phyloP scores from a whole-genome alignment of 768 basidiomycete genomes.

The Suillus tomentosus region DNA sequence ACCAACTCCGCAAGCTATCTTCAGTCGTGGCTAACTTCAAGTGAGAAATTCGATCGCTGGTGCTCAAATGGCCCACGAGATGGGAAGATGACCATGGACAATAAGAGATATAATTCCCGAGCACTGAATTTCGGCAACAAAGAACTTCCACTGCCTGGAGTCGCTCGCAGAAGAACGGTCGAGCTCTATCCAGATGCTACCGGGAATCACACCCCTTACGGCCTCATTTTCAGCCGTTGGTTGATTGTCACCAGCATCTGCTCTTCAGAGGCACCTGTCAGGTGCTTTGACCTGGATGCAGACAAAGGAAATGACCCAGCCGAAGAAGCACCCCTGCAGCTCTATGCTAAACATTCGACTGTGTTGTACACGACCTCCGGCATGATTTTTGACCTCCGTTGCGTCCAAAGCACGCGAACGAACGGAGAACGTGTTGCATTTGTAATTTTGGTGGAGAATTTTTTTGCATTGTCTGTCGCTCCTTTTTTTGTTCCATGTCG shows the following conservation, averaged over 20 bases:
- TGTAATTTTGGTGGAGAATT: constrained; percentile 10
- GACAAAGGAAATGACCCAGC: constrained; percentile 3
- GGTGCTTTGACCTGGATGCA: constrained; percentile 9
- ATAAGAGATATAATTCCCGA: constrained; percentile 2
- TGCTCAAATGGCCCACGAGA: constrained; percentile 9
- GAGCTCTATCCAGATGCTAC: constrained; percentile 7
- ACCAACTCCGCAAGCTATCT: constrained; percentile 4
- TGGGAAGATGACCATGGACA: not conserved
- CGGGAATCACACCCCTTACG: constrained; percentile 6
- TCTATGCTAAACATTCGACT: constrained; percentile 11
- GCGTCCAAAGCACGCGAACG: constrained; percentile 4
- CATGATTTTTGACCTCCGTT: constrained; percentile 11
- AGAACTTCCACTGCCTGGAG: constrained; percentile 6
- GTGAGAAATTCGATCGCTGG: constrained; percentile 10
- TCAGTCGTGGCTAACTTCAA: constrained; percentile 7
- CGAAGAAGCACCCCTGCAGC: constrained; percentile 4
- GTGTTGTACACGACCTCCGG: constrained; percentile 7
- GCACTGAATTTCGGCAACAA: constrained; percentile 4
- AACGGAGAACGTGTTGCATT: constrained; percentile 10
- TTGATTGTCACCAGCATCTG: constrained; percentile 9
- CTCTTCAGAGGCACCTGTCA: constrained; percentile 10
- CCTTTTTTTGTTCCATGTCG: not conserved
- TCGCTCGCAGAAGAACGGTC: constrained; percentile 10
- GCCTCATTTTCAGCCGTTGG: constrained; percentile 10
- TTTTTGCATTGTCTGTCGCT: constrained; percentile 3